These are phyloP conservation scores for Pseudopediastrum boryanum DNA, from an alignment of 139 green algal species.

Conservation along the genomic window DNA sequence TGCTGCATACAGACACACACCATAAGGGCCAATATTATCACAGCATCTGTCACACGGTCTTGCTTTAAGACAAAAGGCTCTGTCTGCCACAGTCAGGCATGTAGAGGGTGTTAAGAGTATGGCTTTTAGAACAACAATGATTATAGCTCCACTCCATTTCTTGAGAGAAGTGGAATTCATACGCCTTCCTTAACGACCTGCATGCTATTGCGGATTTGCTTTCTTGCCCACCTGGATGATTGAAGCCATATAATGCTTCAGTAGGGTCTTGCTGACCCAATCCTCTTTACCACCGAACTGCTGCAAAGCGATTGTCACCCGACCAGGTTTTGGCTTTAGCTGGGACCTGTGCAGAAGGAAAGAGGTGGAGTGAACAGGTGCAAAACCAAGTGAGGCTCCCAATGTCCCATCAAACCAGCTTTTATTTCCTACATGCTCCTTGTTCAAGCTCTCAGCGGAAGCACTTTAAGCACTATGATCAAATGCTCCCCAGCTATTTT, in stretches of 20 bases:
- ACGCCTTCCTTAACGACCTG: neutral
- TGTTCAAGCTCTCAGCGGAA: too few relatives aligned
- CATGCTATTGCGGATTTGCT: too few relatives aligned
- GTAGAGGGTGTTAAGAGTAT: neutral
- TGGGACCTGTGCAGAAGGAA: neutral
- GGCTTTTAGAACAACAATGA: neutral
- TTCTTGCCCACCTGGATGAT: conserved; percentile 37
- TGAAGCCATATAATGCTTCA: conserved; percentile 45
- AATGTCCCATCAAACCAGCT: too few relatives aligned
- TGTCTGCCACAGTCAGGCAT: neutral
- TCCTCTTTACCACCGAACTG: conserved; percentile 32
- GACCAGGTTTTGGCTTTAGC: conserved; percentile 24
- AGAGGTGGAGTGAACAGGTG: neutral
- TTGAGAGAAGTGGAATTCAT: neutral
- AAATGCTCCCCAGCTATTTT: too few relatives aligned
- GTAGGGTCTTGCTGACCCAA: conserved; percentile 41
- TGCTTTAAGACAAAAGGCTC: too few relatives aligned
- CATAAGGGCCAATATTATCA: too few relatives aligned
- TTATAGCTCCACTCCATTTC: neutral
- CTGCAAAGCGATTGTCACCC: conserved; percentile 21
- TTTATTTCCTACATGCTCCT: too few relatives aligned
- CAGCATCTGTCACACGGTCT: too few relatives aligned
- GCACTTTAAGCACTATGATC: too few relatives aligned
- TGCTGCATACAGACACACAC: too few relatives aligned
- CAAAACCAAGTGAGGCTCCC: too few relatives aligned